Percentiles rank a stretch among this genome's conserved stretches.
Evolutionary conservation across 805 yeast species (phyloP).

Genomic region (Soucietia sequanensis): DNA sequence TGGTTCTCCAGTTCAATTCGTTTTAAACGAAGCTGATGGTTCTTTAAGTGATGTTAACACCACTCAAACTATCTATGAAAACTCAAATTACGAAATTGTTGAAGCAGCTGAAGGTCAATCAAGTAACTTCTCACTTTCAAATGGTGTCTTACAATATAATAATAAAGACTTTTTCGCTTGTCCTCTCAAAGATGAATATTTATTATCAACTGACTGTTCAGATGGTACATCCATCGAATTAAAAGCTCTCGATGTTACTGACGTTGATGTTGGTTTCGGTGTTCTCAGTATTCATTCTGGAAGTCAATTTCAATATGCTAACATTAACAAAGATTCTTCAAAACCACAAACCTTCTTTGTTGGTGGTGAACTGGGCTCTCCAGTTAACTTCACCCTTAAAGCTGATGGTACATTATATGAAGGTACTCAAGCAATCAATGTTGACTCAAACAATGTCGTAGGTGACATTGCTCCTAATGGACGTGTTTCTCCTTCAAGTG

Average conservation of each 20-base stretch:
- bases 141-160: too few species aligned
- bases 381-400: neutral
- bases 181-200: neutral
- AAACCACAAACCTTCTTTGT: neutral
- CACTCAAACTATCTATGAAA: too few species aligned
- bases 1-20: neutral
- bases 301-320: constrained; percentile 4
- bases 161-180: neutral
- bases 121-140: too few species aligned
- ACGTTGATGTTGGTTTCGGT: constrained; percentile 16
- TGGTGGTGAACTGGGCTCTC: neutral
- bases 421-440: neutral
- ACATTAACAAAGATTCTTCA: neutral
- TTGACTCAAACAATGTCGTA: neutral
- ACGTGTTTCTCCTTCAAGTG: neutral
- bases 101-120: too few species aligned
- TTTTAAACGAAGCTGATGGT: neutral
- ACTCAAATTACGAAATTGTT: too few species aligned
- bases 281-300: constrained; percentile 23
- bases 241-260: neutral
- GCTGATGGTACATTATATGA: neutral
- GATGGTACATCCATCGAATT: neutral
- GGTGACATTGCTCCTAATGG: neutral
- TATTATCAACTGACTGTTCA: neutral
- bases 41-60: too few species aligned